These are phyloP conservation scores for Trichoderma asperelloides DNA, from an alignment of 495 filamentous ascomycete species.

Conservation along the genomic window DNA sequence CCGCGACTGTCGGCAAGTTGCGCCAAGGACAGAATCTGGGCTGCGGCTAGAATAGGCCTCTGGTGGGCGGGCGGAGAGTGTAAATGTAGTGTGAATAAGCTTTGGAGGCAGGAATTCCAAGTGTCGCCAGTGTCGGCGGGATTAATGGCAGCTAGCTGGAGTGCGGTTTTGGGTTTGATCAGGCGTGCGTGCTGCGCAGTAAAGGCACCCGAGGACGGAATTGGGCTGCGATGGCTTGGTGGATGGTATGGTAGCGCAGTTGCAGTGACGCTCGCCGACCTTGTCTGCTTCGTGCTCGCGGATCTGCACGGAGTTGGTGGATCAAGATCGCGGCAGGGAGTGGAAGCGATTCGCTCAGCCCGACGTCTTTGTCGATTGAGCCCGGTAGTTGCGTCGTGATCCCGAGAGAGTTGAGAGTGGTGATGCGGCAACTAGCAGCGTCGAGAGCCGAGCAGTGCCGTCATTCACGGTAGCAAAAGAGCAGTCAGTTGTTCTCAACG, in stretches of 20 bases:
- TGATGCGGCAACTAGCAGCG: background rate
- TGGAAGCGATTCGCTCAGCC: background rate
- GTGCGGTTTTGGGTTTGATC: background rate
- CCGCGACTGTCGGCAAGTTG: background rate
- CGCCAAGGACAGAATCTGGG: background rate
- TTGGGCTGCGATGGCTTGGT: background rate
- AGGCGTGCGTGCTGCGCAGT: constrained; percentile 2
- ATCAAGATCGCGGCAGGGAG: background rate
- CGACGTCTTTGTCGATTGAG: background rate
- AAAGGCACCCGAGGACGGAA: background rate
- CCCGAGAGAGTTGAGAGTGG: no score
- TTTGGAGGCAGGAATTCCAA: background rate
- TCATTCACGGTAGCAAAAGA: background rate
- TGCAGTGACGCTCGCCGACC: background rate
- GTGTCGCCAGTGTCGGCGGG: background rate
- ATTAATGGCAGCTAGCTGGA: background rate
- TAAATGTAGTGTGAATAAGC: background rate
- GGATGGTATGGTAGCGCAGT: background rate
- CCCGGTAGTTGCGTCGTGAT: no score
- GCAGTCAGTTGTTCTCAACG: no score
- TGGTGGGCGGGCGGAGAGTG: background rate
- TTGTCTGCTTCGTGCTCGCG: background rate
- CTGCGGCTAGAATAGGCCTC: background rate
- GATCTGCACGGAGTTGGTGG: background rate
- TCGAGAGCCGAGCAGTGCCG: background rate